Evolutionary conservation across 2,329 filamentous ascomycete genomes (phyloP), one percentile per base, ranked within the genome.

Genomic region (Chrysoporthe puriensis): DNA sequence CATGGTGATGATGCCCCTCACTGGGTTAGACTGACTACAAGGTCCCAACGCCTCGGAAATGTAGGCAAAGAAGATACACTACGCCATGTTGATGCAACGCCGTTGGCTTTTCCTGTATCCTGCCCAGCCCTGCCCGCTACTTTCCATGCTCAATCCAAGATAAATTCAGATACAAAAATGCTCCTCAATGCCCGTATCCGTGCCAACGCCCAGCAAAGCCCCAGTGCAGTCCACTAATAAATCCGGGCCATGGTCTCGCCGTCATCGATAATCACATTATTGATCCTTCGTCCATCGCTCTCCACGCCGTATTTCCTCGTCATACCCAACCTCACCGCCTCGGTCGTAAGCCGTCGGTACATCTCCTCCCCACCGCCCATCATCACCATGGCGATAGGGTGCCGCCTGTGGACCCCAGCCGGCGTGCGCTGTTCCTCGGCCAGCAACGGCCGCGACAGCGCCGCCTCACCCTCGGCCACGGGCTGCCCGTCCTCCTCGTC

Each of bases 321-420:
- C 70, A 97, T 81, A 0, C 93, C 94, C 2, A 97, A 78, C 3
- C 88, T 89, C 65, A 82, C 84, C n/a, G 91, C 88, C 57, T 81
- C 80, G 44, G 60, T 60, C 54, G 79, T 82, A 43, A 97, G 82
- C 66, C 89, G 79, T 40, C 85, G 83, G 73, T 93, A 91, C 13
- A 87, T 87, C 66, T 85, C 83, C 11, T 89, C 83, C 0, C 90
- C 90, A 0, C 92, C 93, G 0, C 88, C 88, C 26, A 97, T 86
- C 86, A 98, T 92, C 50, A 97, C 85, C 86, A 97, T 88, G 14
- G 92, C 88, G 48, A 98, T 90, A 2, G 90, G 90, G 73, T 94
- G 85, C 54, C 88, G 86, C 13, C 94, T 82, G 64, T 85, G 83
- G 63, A 94, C 81, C 0, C 94, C 93, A 3, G 83, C 85, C 0